Evolutionary conservation across 163 green algal genomes (phyloP).

Genomic region (Volvox carteri): DNA sequence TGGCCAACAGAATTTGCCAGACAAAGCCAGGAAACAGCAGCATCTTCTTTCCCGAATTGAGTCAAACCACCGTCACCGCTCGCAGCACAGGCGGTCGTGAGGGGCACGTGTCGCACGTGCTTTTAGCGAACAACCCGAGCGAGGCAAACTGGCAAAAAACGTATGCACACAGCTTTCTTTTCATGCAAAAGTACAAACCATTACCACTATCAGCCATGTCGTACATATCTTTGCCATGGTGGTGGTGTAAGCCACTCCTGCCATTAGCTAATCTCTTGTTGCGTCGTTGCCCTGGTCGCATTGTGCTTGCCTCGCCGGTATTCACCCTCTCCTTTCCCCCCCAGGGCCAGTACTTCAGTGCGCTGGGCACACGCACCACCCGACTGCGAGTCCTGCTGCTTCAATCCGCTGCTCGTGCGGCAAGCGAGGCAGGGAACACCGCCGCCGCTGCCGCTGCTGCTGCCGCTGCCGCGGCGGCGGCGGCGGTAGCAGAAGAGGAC

Average conservation of each 20-base stretch:
- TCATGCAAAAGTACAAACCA: too few species aligned
- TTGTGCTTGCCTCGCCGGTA: neutral
- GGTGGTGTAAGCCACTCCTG: neutral
- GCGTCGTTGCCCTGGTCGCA: neutral
- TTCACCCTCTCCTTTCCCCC: neutral
- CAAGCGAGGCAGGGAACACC: neutral
- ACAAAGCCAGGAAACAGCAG: too few species aligned
- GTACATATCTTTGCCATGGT: neutral
- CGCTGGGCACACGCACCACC: neutral
- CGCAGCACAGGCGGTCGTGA: too few species aligned
- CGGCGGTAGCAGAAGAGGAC: neutral
- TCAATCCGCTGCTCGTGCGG: neutral
- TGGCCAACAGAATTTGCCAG: too few species aligned
- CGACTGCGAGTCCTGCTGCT: neutral
- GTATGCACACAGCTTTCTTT: too few species aligned
- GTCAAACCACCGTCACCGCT: too few species aligned
- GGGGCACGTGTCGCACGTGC: too few species aligned
- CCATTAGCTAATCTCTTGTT: neutral
- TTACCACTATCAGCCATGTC: neutral
- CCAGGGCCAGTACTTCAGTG: conserved; percentile 16
- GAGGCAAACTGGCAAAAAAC: too few species aligned
- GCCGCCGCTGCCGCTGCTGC: neutral
- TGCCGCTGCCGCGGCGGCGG: neutral
- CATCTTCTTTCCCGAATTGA: too few species aligned
- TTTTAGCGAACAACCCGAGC: too few species aligned